Conservation (phyloP, 148 eudicot genomes). For the Chenopodium formosanum region DNA sequence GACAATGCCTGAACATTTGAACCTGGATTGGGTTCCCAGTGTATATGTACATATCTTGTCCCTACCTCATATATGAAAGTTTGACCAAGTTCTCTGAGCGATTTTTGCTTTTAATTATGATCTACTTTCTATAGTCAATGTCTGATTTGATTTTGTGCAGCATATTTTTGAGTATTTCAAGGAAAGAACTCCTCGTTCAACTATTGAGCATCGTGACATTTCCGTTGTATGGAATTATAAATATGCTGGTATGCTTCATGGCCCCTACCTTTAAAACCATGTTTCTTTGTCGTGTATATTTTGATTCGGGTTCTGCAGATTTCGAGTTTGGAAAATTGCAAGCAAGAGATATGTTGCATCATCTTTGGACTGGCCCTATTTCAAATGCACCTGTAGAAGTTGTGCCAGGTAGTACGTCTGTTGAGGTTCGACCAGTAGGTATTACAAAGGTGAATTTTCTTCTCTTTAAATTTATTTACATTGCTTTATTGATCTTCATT, state of each 20-base stretch:
- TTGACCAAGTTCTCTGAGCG: too few species aligned
- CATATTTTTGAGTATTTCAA: conserved; percentile 94
- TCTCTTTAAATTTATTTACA: neutral
- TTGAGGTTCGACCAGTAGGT: conserved; percentile 95
- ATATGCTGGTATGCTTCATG: conserved; percentile 62
- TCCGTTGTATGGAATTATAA: conserved; percentile 98
- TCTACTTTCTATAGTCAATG: neutral
- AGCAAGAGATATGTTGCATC: conserved; percentile 98
- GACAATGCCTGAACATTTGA: conserved; percentile 93
- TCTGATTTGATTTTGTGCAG: conserved; percentile 41
- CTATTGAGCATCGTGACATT: conserved; percentile 82
- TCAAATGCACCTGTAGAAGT: conserved; percentile 95
- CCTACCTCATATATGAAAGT: neutral
- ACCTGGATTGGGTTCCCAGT: conserved; percentile 91
- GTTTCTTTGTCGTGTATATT: neutral
- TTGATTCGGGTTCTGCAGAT: conserved; percentile 42
- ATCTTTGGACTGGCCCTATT: conserved; percentile 98
- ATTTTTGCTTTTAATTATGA: neutral
- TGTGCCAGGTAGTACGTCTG: conserved; percentile 90
- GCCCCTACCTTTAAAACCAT: neutral
- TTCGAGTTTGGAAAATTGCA: conserved; percentile 87
- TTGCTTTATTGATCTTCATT: neutral
- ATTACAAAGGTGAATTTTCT: conserved; percentile 68
- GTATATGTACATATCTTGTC: conserved; percentile 51
- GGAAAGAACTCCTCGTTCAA: conserved; percentile 94